phyloP scores from a whole-genome alignment of 176 grass and related monocot genomes.

The Oropetium thomaeum region DNA sequence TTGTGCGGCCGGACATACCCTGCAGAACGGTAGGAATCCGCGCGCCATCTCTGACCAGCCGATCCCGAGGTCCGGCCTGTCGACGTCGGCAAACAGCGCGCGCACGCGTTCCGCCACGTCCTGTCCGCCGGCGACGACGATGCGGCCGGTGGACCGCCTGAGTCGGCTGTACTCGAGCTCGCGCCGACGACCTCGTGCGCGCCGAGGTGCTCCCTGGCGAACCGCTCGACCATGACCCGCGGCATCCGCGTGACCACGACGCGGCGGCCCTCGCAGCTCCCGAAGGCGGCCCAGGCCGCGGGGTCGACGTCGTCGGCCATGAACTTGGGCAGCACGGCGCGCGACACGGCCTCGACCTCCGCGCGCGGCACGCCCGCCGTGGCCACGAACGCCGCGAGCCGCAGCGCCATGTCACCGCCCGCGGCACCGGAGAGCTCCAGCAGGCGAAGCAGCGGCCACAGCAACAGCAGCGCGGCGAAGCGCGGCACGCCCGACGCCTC shows the following conservation, averaged over 20 bases:
- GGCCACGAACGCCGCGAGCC: constrained; percentile 48
- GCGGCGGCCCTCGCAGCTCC: constrained; percentile 30
- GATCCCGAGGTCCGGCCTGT: constrained; percentile 50
- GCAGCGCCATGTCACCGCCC: constrained; percentile 24
- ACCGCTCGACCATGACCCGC: constrained; percentile 64
- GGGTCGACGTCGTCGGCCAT: constrained; percentile 78
- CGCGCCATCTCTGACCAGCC: constrained; percentile 18
- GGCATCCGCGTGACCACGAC: constrained; percentile 74
- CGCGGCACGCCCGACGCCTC: constrained; percentile 61
- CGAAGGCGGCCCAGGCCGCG: constrained; percentile 57
- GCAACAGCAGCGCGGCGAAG: constrained; percentile 52
- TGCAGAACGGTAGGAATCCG: constrained; percentile 55
- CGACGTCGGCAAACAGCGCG: constrained; percentile 31
- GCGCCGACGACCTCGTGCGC: constrained; percentile 67
- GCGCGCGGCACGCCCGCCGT: constrained; percentile 41
- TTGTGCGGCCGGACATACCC: constrained; percentile 29
- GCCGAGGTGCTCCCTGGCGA: constrained; percentile 77
- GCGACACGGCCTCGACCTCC: constrained; percentile 74
- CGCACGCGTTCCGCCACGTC: background rate
- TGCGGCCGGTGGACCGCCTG: constrained; percentile 39
- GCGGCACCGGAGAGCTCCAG: constrained; percentile 12
- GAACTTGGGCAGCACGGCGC: constrained; percentile 94
- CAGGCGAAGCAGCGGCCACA: constrained; percentile 54
- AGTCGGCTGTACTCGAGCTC: constrained; percentile 57
- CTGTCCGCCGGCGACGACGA: background rate